These are phyloP conservation scores for Fusarium falciforme DNA, from an alignment of 2,329 filamentous ascomycete species.

Conservation along the genomic window DNA sequence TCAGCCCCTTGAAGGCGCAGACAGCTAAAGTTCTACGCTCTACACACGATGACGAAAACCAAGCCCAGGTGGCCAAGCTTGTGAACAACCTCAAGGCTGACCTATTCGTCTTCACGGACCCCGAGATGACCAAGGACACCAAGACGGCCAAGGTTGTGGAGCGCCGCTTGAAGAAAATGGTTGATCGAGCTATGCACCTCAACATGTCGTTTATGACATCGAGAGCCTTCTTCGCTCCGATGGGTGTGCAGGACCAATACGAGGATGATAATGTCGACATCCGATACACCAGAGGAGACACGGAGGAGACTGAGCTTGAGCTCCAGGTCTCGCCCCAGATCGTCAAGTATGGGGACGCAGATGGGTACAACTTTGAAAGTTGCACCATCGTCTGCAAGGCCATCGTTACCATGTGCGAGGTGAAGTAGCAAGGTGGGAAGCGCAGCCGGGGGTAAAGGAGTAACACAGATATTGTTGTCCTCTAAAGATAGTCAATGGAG, in stretches of 20 bases:
- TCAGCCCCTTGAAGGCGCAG: constrained; percentile 21
- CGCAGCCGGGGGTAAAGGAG: not conserved
- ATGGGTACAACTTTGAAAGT: constrained; percentile 16
- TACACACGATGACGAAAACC: not conserved
- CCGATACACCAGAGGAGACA: not conserved
- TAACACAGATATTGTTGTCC: no score
- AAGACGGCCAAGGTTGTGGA: not conserved
- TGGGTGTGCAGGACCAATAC: not conserved
- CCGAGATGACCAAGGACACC: not conserved
- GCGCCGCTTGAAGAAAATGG: not conserved
- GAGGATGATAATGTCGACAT: constrained; percentile 7
- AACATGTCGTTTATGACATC: constrained; percentile 22
- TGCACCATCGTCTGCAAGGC: constrained; percentile 4
- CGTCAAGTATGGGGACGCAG: constrained; percentile 25
- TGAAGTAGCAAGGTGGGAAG: not conserved
- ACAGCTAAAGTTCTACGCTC: not conserved
- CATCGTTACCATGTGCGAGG: constrained; percentile 2
- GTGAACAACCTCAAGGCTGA: not conserved
- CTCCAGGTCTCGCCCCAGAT: constrained; percentile 25
- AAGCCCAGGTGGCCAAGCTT: not conserved
- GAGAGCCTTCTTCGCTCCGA: constrained; percentile 19
- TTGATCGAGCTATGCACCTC: constrained; percentile 1
- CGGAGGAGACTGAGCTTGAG: not conserved
- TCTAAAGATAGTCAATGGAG: no score
- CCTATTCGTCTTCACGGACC: constrained; percentile 21